phyloP scores from a whole-genome alignment of 805 yeast species.

The Pichia ethanolica region DNA sequence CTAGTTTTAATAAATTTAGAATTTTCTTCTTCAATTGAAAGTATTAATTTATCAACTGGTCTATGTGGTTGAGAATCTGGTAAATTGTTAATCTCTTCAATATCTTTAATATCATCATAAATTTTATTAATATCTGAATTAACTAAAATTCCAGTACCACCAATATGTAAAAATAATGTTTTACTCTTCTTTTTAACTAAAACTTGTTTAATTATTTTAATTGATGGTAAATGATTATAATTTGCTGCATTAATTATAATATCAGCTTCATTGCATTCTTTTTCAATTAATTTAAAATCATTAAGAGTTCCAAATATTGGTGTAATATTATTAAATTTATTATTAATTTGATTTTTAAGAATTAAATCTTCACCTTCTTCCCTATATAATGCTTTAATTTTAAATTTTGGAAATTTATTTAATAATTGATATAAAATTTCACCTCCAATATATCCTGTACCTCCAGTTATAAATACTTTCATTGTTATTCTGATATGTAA shows the following conservation, averaged over 20 bases:
- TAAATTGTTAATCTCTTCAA: neutral
- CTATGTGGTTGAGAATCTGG: neutral
- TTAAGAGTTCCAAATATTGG: neutral
- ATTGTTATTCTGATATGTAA: neutral
- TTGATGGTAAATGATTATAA: neutral
- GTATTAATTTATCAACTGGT: neutral
- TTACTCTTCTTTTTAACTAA: neutral
- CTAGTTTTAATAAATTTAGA: neutral
- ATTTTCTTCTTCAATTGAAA: neutral
- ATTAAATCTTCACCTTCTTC: neutral
- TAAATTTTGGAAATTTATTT: neutral
- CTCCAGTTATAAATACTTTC: neutral
- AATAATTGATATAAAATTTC: neutral
- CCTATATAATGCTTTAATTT: neutral
- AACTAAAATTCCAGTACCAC: neutral
- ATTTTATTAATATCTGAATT: neutral
- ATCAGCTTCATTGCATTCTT: neutral
- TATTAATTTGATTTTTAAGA: neutral
- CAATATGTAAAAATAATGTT: neutral
- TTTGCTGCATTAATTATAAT: neutral
- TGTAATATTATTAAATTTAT: neutral
- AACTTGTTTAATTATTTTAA: neutral
- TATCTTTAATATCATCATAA: neutral
- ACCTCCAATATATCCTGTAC: constrained; percentile 1
- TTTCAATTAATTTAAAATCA: neutral